Base-by-base conservation (phyloP, 2,329 filamentous ascomycete genomes). In the Calonectria crousiana region DNA sequence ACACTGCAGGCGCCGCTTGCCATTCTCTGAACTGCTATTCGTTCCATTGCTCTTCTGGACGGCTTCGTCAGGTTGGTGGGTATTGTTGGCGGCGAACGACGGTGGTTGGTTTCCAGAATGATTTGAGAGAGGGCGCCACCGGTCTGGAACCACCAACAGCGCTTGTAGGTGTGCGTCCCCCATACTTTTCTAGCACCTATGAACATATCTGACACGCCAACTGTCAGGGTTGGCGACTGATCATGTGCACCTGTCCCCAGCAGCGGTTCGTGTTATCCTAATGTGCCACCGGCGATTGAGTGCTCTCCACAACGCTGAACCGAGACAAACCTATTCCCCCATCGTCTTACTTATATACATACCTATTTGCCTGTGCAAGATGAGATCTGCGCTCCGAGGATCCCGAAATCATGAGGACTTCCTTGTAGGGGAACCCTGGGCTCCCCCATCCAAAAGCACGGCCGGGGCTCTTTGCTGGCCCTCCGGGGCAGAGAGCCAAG, bases 71-170 rank as follows among this genome's bases (percentile, higher is more conserved):
- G 56, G 56, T 41, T 41, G 36, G 56, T 62, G 56, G 56, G 34
- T 28, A 62, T 41, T 26, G 56, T 10, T 41, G 56, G 56, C 38
- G 23, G 56, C 56, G 56, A 26, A 38, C 56, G 34, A 41, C 56
- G 36, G 56, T 62, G 56, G 56, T 62, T 62, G 56, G 56, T 62
- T 41, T 62, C 56, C 36, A 62, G 56, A 62, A 62, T 41, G 14
- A 56, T 34, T 41, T 41, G n/a, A 41, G 56, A 41, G 6, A 38
- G 23, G 23, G 36, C 34, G 34, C 34, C 34, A 62, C n/a, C 9
- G 10, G 32, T n/a, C 10, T 9, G n/a, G 44, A 47, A 47, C 44
- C 23, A 47, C 36, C 56, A 62, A 41, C 56, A 47, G n/a, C 26
- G 6, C 56, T 38, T 62, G 34, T 41, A 56, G n/a, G 52, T 34